phyloP scores from a whole-genome alignment of 2,329 filamentous ascomycete genomes.

The Cladosporium oxysporum region DNA sequence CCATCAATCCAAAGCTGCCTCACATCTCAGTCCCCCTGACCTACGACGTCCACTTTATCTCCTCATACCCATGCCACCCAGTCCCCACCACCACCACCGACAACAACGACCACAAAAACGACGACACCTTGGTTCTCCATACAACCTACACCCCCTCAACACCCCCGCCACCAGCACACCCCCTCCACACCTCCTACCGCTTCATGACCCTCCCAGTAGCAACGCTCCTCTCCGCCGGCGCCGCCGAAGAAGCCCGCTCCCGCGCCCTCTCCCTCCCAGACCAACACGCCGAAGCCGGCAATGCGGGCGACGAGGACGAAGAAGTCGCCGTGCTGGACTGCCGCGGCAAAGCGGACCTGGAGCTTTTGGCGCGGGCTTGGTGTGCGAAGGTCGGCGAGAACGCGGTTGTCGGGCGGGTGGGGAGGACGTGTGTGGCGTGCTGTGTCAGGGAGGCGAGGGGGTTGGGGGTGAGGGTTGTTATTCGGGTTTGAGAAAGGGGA shows the following conservation, averaged over 20 bases:
- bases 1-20: constrained; percentile 24
- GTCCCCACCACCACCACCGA: not conserved
- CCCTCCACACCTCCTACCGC: constrained; percentile 43
- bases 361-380: constrained; percentile 70
- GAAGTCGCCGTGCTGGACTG: constrained; percentile 48
- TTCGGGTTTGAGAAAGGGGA: constrained; percentile 39
- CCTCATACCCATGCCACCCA: constrained; percentile 53
- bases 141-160: constrained; percentile 25
- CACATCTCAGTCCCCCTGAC: constrained; percentile 42
- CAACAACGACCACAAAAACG: not conserved
- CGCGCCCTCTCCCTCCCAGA: constrained; percentile 21
- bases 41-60: constrained; percentile 57
- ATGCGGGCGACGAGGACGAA: constrained; percentile 29
- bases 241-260: constrained; percentile 16
- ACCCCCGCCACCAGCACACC: constrained; percentile 39
- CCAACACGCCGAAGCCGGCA: not conserved
- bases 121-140: not conserved
- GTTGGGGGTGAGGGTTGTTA: constrained; percentile 68
- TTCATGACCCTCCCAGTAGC: constrained; percentile 41
- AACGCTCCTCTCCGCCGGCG: constrained; percentile 24
- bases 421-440: constrained; percentile 71
- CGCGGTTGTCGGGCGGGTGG: constrained; percentile 67
- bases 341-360: constrained; percentile 63
- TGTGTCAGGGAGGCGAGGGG: constrained; percentile 74
- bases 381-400: constrained; percentile 75